Evolutionary conservation across 345 rosid species (phyloP), one percentile per base, ranked within the genome.

Genomic region (Brassica carinata): DNA sequence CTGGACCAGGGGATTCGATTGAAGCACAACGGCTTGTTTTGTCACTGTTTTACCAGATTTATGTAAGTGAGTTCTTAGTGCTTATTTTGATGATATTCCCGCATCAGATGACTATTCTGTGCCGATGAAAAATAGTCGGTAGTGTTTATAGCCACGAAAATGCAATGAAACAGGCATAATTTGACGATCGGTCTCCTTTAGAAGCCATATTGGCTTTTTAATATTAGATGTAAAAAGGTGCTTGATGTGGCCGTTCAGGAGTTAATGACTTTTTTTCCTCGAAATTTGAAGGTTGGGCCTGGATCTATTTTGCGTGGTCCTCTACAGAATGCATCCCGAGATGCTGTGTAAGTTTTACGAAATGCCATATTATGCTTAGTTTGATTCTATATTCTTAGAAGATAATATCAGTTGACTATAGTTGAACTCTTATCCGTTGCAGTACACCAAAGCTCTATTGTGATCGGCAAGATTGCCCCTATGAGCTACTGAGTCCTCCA

Each of bases 21-120:
- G 97, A 94, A 86, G 99, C 99, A 69, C 98, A 94, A 66, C 94
- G 96, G 57, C 84, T 96, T 83, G 97, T 96, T 86, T 87, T 96
- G 65, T 92, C 96, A 26, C 90, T 96, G 68, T 96, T 96, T 85
- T 96, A 96, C 82, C 87, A 91, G 65, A 89, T 96, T 73, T 90
- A 92, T 87, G 98, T 96, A 88, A 94, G 94, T 33, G 55, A 14
- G 71, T 79, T 30, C 75, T 64, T 31, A 17, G 7, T 66, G 48
- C 19, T 53, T 73, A 33, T 67, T 61, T 77, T 77, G 51, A 18
- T 77, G 58, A 53, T 67, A 57, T n/a, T 64, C 66, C 76, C 58
- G 68, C 77, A 33, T 43, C 66, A 66, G 40, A 14, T 71, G n/a
- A 43, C 64, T 69, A 18, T 75, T 33, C 13, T 64, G 55, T 75